Conservation (phyloP, 768 basidiomycete species). For the Suillus tomentosus region DNA sequence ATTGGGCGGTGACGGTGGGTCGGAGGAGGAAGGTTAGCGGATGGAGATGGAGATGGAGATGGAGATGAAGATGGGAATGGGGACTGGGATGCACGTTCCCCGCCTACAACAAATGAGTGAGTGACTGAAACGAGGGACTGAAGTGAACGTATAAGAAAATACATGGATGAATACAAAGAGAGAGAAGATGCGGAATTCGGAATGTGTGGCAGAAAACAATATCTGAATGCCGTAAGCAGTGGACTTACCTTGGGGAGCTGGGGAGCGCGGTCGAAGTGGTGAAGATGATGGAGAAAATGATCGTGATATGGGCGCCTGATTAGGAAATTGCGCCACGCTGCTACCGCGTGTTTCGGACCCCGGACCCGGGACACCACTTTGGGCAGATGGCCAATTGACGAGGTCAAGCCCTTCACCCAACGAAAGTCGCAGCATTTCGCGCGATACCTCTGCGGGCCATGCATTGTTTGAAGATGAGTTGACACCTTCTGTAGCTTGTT, state of each 20-base stretch:
- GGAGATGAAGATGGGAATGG: background rate
- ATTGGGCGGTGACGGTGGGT: background rate
- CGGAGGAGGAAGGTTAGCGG: background rate
- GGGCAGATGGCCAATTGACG: background rate
- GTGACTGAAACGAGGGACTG: background rate
- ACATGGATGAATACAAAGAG: background rate
- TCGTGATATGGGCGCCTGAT: conserved; percentile 21
- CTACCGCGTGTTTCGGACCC: conserved; percentile 32
- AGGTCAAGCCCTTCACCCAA: conserved; percentile 32
- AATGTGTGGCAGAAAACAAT: background rate
- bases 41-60: background rate
- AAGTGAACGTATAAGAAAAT: background rate
- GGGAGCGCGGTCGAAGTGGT: conserved; percentile 25
- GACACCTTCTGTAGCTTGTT: conserved; percentile 44
- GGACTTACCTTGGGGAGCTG: conserved; percentile 15
- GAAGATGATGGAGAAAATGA: conserved; percentile 34
- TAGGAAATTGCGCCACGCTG: conserved; percentile 18
- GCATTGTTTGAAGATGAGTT: conserved; percentile 35
- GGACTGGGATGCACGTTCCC: conserved; percentile 3
- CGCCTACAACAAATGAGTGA: conserved; percentile 9
- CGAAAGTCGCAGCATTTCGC: conserved; percentile 54
- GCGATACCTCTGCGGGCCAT: conserved; percentile 63
- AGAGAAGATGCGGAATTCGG: background rate
- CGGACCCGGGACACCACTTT: conserved; percentile 13
- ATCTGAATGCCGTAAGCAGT: conserved; percentile 2